phyloP scores from a whole-genome alignment of 1,139 yeast species.

The Kodamaea alishanica region DNA sequence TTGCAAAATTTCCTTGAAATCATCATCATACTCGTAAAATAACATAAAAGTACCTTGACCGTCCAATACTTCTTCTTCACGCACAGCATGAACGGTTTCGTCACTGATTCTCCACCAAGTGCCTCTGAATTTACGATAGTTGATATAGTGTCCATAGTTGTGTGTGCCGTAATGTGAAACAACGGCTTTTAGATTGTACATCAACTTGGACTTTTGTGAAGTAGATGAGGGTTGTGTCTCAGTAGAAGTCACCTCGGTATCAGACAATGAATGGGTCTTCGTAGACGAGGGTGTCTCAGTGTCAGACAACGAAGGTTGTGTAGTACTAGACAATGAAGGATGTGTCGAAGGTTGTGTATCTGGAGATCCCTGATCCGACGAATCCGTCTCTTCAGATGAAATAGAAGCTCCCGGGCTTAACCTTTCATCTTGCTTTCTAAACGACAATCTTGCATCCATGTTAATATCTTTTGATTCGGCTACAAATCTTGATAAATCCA shows the following conservation, averaged over 20 bases:
- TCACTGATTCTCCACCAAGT: conserved; percentile 96
- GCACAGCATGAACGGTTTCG: conserved; percentile 76
- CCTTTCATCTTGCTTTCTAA: conserved; percentile 55
- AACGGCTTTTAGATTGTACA: conserved; percentile 74
- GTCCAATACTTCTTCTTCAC: conserved; percentile 71
- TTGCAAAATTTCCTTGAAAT: conserved; percentile 30
- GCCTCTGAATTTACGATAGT: conserved; percentile 75
- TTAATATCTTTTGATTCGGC: conserved; percentile 69
- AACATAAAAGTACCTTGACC: conserved; percentile 92
- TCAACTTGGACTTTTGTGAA: conserved; percentile 32
- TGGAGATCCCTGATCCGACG: neutral
- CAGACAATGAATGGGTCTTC: neutral
- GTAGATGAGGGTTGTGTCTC: neutral
- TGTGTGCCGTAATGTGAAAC: conserved; percentile 93
- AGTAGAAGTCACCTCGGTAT: neutral
- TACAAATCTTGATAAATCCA: conserved; percentile 66
- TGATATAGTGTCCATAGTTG: conserved; percentile 91
- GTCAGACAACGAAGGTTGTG: conserved; percentile 2
- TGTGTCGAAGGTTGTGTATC: neutral
- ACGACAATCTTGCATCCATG: conserved; percentile 73
- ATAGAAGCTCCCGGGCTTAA: neutral
- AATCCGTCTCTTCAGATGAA: neutral
- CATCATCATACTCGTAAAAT: conserved; percentile 65
- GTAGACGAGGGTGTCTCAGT: neutral
- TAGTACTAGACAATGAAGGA: conserved; percentile 3